These are phyloP conservation scores for Fusarium sp. DNA, from an alignment of 2,329 filamentous ascomycete species.

Conservation along the genomic window DNA sequence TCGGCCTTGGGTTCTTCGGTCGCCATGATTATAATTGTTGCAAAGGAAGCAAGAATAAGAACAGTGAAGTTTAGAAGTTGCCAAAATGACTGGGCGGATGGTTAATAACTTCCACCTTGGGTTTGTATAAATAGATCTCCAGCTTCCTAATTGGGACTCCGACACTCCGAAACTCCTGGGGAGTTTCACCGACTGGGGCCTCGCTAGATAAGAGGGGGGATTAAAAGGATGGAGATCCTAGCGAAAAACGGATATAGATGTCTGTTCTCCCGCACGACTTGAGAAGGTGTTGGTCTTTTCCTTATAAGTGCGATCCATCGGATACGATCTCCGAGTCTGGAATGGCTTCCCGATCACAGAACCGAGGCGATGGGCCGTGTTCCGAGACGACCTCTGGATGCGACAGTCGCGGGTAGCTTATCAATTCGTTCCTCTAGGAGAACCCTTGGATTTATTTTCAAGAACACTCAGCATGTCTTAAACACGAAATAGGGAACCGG, in stretches of 20 bases:
- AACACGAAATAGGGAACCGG: background rate
- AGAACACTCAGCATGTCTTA: background rate
- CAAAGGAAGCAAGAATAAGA: background rate
- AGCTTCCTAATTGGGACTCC: constrained; percentile 27
- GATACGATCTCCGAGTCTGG: background rate
- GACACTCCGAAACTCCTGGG: constrained; percentile 8
- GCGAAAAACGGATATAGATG: background rate
- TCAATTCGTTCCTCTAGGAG: background rate
- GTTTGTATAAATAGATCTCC: constrained; percentile 14
- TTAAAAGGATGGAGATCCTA: background rate
- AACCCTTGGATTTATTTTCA: background rate
- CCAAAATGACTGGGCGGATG: background rate
- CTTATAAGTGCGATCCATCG: background rate
- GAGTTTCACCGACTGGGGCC: background rate
- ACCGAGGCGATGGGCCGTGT: background rate
- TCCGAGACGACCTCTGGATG: background rate
- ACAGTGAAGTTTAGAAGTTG: background rate
- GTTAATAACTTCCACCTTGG: background rate
- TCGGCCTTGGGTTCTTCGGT: constrained; percentile 38
- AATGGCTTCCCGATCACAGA: background rate
- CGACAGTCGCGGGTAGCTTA: background rate
- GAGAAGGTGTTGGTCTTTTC: background rate
- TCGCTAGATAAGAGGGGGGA: background rate
- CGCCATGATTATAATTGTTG: constrained; percentile 19
- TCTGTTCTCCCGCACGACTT: background rate